A percentile compares a stretch with the other conserved stretches of the same genome.
Evolutionary conservation across 306 rosid genomes (phyloP).

Genomic region (Potentilla sterilis): DNA sequence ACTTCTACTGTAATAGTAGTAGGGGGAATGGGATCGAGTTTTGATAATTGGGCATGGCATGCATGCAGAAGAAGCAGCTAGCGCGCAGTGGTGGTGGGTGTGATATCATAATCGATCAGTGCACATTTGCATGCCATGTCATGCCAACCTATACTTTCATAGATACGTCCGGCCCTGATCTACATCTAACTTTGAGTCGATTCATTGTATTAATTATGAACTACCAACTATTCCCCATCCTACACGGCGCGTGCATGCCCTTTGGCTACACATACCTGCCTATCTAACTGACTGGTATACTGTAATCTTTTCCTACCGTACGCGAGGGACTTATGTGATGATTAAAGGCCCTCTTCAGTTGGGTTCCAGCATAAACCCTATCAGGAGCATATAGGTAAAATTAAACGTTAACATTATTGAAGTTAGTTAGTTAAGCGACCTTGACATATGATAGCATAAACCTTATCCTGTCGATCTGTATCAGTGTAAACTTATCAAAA

Average conservation of each 20-base stretch:
- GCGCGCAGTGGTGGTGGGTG: background rate
- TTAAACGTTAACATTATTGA: too few relatives aligned
- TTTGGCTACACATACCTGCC: background rate
- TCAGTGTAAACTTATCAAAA: too few relatives aligned
- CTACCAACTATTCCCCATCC: background rate
- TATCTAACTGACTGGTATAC: background rate
- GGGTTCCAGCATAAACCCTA: too few relatives aligned
- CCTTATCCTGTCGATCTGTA: too few relatives aligned
- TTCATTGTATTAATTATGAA: background rate
- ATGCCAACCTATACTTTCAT: conserved; percentile 70
- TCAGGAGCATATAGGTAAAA: too few relatives aligned
- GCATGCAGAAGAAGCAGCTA: conserved; percentile 40
- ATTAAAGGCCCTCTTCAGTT: background rate
- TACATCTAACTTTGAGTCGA: background rate
- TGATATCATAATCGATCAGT: conserved; percentile 22
- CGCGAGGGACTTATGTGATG: background rate
- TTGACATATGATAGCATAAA: too few relatives aligned
- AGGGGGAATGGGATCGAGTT: background rate
- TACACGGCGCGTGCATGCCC: background rate
- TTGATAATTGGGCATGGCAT: conserved; percentile 39
- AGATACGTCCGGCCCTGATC: conserved; percentile 29
- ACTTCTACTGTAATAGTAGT: background rate
- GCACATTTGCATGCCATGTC: conserved; percentile 80
- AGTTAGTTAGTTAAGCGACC: too few relatives aligned
- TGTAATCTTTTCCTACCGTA: background rate